Percentiles rank a stretch among this genome's conserved stretches.
phyloP scores from a whole-genome alignment of 1,139 yeast species.

The Yamadazyma aaseri region DNA sequence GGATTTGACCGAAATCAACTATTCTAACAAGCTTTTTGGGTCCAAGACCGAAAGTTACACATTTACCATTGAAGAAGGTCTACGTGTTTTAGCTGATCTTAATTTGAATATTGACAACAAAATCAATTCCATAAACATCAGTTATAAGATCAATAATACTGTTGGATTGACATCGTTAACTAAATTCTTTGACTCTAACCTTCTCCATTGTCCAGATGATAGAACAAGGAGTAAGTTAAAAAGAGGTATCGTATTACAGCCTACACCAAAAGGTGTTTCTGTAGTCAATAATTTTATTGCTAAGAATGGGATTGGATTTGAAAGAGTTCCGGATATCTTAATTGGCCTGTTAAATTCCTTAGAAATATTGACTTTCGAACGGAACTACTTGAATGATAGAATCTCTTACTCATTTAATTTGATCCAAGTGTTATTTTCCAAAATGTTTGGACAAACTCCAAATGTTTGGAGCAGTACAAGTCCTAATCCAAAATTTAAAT shows the following conservation, averaged over 20 bases:
- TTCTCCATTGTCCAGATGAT: slow-evolving; percentile 76
- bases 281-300: slow-evolving; percentile 60
- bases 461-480: slow-evolving; percentile 66
- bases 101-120: slow-evolving; percentile 46
- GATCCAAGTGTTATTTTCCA: slow-evolving; percentile 61
- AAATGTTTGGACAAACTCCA: slow-evolving; percentile 65
- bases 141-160: slow-evolving; percentile 55
- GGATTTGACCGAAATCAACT: slow-evolving; percentile 27
- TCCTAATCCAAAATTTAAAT: slow-evolving; percentile 22
- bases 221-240: slow-evolving; percentile 56
- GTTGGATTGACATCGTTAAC: slow-evolving; percentile 52
- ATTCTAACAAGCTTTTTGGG: slow-evolving; percentile 13
- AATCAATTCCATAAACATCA: slow-evolving; percentile 55
- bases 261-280: slow-evolving; percentile 90
- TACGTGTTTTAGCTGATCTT: slow-evolving; percentile 50
- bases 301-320: slow-evolving; percentile 50
- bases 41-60: slow-evolving; percentile 44
- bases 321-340: slow-evolving; percentile 38
- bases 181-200: slow-evolving; percentile 61
- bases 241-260: slow-evolving; percentile 45
- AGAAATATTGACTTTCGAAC: slow-evolving; percentile 67
- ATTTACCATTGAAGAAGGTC: slow-evolving; percentile 54
- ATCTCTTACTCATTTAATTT: slow-evolving; percentile 65
- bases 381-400: slow-evolving; percentile 60
- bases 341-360: slow-evolving; percentile 63